These are phyloP conservation scores for Leucogyrophana mollusca DNA, from an alignment of 768 basidiomycete species.

Conservation along the genomic window DNA sequence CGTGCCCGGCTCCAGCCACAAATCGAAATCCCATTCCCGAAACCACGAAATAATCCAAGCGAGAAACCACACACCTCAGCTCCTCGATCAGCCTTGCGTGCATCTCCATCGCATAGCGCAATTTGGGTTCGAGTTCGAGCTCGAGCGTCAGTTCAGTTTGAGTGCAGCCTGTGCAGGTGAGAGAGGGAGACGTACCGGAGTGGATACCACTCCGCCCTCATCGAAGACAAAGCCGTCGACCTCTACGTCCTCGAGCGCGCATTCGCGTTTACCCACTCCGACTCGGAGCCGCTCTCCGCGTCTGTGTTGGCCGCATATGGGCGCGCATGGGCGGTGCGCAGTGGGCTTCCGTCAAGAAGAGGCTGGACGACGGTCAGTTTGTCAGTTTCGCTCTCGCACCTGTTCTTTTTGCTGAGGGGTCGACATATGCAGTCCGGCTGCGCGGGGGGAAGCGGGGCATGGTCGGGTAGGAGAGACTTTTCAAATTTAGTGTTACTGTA, in stretches of 20 bases:
- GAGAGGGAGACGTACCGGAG: not conserved
- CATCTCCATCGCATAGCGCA: constrained; percentile 64
- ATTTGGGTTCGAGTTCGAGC: too few relatives aligned
- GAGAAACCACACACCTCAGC: constrained; percentile 33
- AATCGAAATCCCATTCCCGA: too few relatives aligned
- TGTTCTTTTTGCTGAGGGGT: constrained; percentile 7
- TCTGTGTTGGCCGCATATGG: constrained; percentile 67
- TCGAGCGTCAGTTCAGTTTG: too few relatives aligned
- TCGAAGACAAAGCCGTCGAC: constrained; percentile 97
- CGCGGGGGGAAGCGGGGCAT: constrained; percentile 92
- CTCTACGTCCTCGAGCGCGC: constrained; percentile 97
- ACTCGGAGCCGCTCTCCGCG: constrained; percentile 75
- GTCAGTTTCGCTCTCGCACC: not conserved
- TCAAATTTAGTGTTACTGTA: too few relatives aligned
- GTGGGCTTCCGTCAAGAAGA: constrained; percentile 59
- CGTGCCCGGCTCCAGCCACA: too few relatives aligned
- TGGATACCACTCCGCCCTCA: constrained; percentile 65
- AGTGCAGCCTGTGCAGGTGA: constrained; percentile 2
- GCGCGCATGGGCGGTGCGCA: constrained; percentile 57
- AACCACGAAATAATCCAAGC: not conserved
- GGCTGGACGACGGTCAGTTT: constrained; percentile 72
- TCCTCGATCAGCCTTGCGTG: constrained; percentile 67
- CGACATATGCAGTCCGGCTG: constrained; percentile 58
- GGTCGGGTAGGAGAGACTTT: constrained; percentile 66
- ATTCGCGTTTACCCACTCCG: constrained; percentile 92